Base-by-base conservation (phyloP, 257 asterid genomes). In the Handroanthus guayacan region DNA sequence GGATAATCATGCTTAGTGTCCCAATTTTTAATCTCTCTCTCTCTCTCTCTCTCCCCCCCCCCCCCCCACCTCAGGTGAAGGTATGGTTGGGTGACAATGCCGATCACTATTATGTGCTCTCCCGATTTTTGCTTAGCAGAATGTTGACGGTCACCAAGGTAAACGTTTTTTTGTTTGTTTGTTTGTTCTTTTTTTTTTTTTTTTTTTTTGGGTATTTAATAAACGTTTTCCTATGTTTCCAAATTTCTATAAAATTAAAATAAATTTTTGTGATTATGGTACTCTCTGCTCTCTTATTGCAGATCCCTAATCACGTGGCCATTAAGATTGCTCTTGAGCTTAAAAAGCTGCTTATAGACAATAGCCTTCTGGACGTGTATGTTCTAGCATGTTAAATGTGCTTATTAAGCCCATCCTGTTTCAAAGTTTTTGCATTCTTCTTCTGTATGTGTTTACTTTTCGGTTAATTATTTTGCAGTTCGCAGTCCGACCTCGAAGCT, bases 1-100 rank as follows among this genome's bases (percentile, higher is more conserved):
- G 48, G 34, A 48, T 68, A 47, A 4, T 14, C 0, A 16, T 61
- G 0, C 60, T 61, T 60, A 12, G 18, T 16, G 4, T 37, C 51
- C 6, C 11, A 25, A 2, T 55, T 61, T 18, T 38, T 57, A 31
- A n/a, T n/a, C n/a, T n/a, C n/a, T n/a, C n/a, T n/a, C n/a, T n/a
- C n/a, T n/a, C n/a, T n/a, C n/a, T n/a, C n/a, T n/a, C n/a, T n/a
- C n/a, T n/a, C n/a, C n/a, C n/a, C n/a, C n/a, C n/a, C n/a, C n/a
- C n/a, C n/a, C n/a, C n/a, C n/a, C n/a, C n/a, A n/a, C n/a, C n/a
- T n/a, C n/a, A n/a, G 99, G 99, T 95, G 75, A 95, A 95, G 84
- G 99, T 95, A 1, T 95, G 99, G 98, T 80, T 95, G 84, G 98
- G 99, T 77, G 97, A 93, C 78, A 93, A 91, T 85, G 99, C 99